These are phyloP conservation scores for Rhexocercosporidium sp. DNA, from an alignment of 2,329 filamentous ascomycete genomes.

Conservation along the genomic window DNA sequence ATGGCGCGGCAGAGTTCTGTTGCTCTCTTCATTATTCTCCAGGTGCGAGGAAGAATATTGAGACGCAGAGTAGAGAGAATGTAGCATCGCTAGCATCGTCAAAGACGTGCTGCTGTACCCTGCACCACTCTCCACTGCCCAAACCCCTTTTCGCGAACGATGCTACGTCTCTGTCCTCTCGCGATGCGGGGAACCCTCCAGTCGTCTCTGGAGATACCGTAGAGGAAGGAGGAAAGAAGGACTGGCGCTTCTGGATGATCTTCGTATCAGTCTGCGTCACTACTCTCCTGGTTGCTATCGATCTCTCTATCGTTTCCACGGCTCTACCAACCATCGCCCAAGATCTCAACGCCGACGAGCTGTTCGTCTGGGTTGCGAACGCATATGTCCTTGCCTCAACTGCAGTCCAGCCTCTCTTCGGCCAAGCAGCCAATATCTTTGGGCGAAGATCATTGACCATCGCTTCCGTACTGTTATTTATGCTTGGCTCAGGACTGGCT, in stretches of 20 bases:
- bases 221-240: conserved; percentile 18
- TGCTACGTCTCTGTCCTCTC: conserved; percentile 7
- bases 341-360: conserved; percentile 50
- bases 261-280: conserved; percentile 31
- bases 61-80: conserved; percentile 11
- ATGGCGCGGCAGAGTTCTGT: conserved; percentile 12
- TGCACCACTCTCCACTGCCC: conserved; percentile 19
- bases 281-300: conserved; percentile 33
- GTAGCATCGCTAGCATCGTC: conserved; percentile 13
- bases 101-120: conserved; percentile 20
- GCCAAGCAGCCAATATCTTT: conserved; percentile 23
- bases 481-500: conserved; percentile 15
- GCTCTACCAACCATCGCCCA: conserved; percentile 61
- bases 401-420: conserved; percentile 18
- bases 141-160: conserved; percentile 20
- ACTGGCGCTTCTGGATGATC: conserved; percentile 30
- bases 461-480: conserved; percentile 17
- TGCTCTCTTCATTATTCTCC: conserved; percentile 21
- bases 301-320: conserved; percentile 60
- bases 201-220: background rate
- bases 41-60: background rate
- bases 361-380: conserved; percentile 76
- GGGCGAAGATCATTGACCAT: conserved; percentile 21
- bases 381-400: conserved; percentile 66
- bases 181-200: background rate